Evolutionary conservation across 2,329 filamentous ascomycete genomes (phyloP), one percentile per base, ranked within the genome.

Genomic region (Aspergillus transmontanensis): DNA sequence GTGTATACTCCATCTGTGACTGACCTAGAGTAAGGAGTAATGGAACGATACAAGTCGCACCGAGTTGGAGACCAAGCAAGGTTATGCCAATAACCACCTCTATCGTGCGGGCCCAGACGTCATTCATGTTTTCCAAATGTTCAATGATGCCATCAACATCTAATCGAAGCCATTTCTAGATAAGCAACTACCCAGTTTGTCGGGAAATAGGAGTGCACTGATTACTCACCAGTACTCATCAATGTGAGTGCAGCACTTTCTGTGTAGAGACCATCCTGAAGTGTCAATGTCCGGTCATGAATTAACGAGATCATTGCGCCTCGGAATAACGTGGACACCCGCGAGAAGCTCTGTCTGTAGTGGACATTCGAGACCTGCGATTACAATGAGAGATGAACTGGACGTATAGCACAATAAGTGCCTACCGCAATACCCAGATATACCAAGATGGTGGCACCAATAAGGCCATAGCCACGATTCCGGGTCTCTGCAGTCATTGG

Each of bases 371-470:
- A 56, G 2, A 56, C 36, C 36, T 41, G 21, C 9, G 9, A 46
- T 58, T 36, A 11, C 10, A 48, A 23, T 30, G 23, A 45, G 19
- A 7, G 39, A 48, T 6, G 26, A 26, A 23, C 30, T 46, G 28
- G 48, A 26, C 26, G 12, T 39, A 53, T 41, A 41, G 36, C 36
- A 41, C 36, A 41, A 19, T 9, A 41, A 11, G n/a, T 14, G 41
- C 57, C 30, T 30, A 80, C 74, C 16, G 76, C 77, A 34, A 79
- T 75, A 1, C 76, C 77, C 26, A 76, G 36, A 58, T 81, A 81
- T 2, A 79, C 70, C 4, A 80, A 61, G 10, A 68, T 68, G 51
- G 75, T 76, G 5, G 78, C 78, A 19, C 70, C 77, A 48, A 79
- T 73, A 6, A 81, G 68, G 3, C 73, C 78, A 55, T 74, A 74